These are phyloP conservation scores for Starmera pachycereana DNA, from an alignment of 805 yeast species.

Conservation along the genomic window DNA sequence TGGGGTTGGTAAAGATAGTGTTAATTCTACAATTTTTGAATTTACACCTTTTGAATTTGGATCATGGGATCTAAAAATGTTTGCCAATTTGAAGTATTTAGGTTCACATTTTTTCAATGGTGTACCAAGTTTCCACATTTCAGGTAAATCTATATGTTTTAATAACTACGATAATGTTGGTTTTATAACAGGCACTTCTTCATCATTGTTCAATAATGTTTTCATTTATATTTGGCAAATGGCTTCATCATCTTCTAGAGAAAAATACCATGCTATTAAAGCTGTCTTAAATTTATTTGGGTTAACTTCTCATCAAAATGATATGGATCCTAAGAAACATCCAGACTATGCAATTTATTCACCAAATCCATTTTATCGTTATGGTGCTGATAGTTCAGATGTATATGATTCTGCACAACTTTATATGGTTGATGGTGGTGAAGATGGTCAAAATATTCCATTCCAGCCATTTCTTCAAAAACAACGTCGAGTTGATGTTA, in stretches of 20 bases:
- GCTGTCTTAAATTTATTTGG: slow-evolving; percentile 35
- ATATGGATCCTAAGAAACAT: slow-evolving; percentile 24
- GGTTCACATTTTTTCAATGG: slow-evolving; percentile 43
- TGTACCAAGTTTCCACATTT: slow-evolving; percentile 18
- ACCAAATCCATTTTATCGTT: slow-evolving; percentile 49
- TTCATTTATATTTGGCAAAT: slow-evolving; percentile 32
- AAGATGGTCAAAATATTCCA: slow-evolving; percentile 67
- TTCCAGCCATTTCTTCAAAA: slow-evolving; percentile 53
- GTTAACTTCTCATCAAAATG: slow-evolving; percentile 24
- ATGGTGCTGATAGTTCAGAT: slow-evolving; percentile 12
- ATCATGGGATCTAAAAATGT: slow-evolving; percentile 49
- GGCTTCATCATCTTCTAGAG: slow-evolving; percentile 21
- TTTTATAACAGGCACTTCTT: slow-evolving; percentile 52
- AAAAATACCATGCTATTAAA: slow-evolving; percentile 24
- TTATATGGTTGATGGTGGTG: slow-evolving; percentile 71
- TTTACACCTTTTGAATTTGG: slow-evolving; percentile 61
- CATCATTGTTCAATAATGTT: slow-evolving; percentile 44
- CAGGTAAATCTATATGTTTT: slow-evolving; percentile 29
- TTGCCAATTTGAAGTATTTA: slow-evolving; percentile 38
- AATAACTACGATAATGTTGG: slow-evolving; percentile 49
- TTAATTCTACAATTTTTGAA: slow-evolving; percentile 39
- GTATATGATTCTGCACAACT: slow-evolving; percentile 21
- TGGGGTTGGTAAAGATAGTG: slow-evolving; percentile 19
- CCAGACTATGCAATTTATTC: slow-evolving; percentile 52
- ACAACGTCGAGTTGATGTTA: slow-evolving; percentile 48